Evolutionary conservation across 148 eudicot genomes (phyloP), one percentile per base, ranked within the genome.

Genomic region (Arbutus unedo): DNA sequence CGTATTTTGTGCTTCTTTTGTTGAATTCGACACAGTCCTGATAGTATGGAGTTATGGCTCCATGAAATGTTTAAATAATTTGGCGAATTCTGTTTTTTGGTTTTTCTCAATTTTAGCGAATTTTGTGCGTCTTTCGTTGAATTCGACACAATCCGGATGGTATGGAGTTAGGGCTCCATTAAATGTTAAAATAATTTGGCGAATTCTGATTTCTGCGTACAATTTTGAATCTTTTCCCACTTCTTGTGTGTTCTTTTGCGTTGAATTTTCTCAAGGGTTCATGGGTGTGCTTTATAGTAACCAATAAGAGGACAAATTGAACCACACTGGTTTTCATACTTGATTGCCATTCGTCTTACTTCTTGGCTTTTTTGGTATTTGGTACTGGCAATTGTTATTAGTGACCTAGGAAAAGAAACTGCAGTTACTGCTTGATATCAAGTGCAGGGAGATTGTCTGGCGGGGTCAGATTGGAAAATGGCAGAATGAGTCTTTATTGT

Each of bases 21-120:
- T 44, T 38, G 49, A 56, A 57, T 55, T 70, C 13, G 72, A 38
- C 56, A 31, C 80, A 9, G 80, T 59, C 19, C n/a, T 59, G 9
- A 51, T 38, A 31, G 76, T 10, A 31, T 51, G 76, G 15, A 81
- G 49, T 76, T 81, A 81, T 76, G 82, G 82, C 15, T 78, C 66
- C 10, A 31, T 31, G 38, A 31, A 31, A 31, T 31, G 38, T n/a
- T n/a, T 19, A 16, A 19, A 9, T 43, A 11, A 48, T 79, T 23
- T 66, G 71, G 44, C 11, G 6, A 66, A 66, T 11, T 53, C 25
- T 48, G 60, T 8, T 5, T 79, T 64, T 41, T 79, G 44, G 38
- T 0, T 31, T 31, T 31, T 31, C 38, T 31, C 38, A 31, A 31
- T 0, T 31, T 31, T 53, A 44, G 79, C 11, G 60, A 76, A 49